phyloP scores from a whole-genome alignment of 2,329 filamentous ascomycete species.

The Aureobasidium lini region DNA sequence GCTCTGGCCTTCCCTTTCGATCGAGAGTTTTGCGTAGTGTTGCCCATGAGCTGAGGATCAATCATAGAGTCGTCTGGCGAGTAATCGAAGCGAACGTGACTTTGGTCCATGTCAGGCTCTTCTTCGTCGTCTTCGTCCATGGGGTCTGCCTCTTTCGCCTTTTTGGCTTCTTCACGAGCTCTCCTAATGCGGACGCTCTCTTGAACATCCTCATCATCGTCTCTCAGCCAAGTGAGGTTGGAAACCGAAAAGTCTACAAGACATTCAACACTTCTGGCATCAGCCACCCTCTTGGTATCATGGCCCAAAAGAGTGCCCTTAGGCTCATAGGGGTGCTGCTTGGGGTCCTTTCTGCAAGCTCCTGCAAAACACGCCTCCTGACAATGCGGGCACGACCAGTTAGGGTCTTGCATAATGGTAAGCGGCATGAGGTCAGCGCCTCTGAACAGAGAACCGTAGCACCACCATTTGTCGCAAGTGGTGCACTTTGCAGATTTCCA shows the following conservation, averaged over 20 bases:
- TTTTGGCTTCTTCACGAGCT: constrained; percentile 47
- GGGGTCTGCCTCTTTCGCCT: constrained; percentile 41
- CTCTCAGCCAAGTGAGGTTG: constrained; percentile 75
- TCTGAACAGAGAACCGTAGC: constrained; percentile 86
- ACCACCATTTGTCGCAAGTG: constrained; percentile 69
- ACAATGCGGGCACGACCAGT: constrained; percentile 88
- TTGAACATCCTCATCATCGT: constrained; percentile 35
- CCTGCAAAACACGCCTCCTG: constrained; percentile 80
- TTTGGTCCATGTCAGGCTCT: constrained; percentile 32
- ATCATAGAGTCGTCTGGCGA: constrained; percentile 28
- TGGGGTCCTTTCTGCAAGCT: constrained; percentile 60
- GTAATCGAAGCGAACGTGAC: constrained; percentile 34
- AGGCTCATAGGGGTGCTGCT: constrained; percentile 73
- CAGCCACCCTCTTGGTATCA: constrained; percentile 82
- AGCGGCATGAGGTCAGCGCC: constrained; percentile 88
- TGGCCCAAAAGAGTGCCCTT: constrained; percentile 84
- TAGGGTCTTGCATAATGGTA: constrained; percentile 66
- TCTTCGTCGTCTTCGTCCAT: constrained; percentile 37
- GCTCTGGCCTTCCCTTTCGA: neutral
- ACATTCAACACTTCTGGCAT: constrained; percentile 81
- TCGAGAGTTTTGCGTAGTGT: neutral
- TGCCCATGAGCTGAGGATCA: constrained; percentile 26
- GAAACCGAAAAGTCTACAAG: constrained; percentile 86
- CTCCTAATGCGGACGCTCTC: constrained; percentile 32
- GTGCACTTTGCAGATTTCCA: constrained; percentile 83